These are phyloP conservation scores for Setaria viridis DNA, from an alignment of 202 grass and related monocot genomes.

Conservation along the genomic window DNA sequence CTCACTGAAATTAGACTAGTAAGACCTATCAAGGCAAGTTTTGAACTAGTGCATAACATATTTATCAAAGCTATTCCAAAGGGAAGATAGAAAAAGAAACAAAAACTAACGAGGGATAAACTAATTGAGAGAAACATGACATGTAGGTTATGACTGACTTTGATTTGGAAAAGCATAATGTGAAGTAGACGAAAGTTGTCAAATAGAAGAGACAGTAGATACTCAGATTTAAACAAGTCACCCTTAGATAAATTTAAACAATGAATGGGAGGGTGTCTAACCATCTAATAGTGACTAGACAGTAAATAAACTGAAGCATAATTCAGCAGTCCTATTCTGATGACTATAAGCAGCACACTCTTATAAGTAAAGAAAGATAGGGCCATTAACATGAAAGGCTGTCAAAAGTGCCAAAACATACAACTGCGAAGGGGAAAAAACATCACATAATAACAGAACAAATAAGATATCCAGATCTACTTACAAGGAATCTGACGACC, in stretches of 20 bases:
- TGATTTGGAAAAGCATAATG: constrained; percentile 5
- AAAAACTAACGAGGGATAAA: background rate
- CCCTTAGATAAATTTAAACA: background rate
- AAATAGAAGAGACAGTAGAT: background rate
- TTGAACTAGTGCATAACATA: background rate
- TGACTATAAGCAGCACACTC: background rate
- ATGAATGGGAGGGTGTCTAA: background rate
- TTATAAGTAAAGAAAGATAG: background rate
- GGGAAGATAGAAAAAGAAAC: background rate
- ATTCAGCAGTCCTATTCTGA: background rate
- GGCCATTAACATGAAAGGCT: background rate
- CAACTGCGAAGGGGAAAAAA: constrained; percentile 1
- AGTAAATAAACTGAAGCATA: background rate
- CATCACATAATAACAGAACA: background rate
- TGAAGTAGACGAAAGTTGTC: background rate
- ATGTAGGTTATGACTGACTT: background rate
- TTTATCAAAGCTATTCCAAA: background rate
- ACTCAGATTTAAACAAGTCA: background rate
- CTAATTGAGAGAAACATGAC: background rate
- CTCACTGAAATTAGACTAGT: constrained; percentile 1
- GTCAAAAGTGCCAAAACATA: background rate
- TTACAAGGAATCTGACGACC: constrained; percentile 74
- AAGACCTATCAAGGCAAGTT: background rate
- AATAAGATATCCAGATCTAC: constrained; percentile 33
- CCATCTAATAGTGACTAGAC: background rate